phyloP scores from a whole-genome alignment of 352 stramenopile genomes.

The Phytophthora sansomeana region DNA sequence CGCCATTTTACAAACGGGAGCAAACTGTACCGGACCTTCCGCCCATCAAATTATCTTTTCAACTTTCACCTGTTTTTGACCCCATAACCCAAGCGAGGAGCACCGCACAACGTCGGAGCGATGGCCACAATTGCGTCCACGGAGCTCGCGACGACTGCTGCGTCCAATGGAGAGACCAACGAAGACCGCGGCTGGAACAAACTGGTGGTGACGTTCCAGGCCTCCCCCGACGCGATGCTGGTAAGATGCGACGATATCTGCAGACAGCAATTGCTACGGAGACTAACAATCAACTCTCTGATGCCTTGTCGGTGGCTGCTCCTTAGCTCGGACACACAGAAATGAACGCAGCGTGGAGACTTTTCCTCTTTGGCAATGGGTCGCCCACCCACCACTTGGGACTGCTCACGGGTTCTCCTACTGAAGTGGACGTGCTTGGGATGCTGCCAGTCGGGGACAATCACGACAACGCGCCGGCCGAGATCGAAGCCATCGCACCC shows the following conservation, averaged over 20 bases:
- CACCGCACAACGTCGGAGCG: conserved; percentile 20
- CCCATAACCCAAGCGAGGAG: conserved; percentile 2
- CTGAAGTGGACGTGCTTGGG: conserved; percentile 83
- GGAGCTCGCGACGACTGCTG: conserved; percentile 1
- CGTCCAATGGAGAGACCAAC: conserved; percentile 7
- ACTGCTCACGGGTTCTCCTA: conserved; percentile 74
- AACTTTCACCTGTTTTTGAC: conserved; percentile 19
- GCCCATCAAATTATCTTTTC: conserved; percentile 8
- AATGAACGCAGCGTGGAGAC: conserved; percentile 76
- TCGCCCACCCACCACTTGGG: conserved; percentile 86
- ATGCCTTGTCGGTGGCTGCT: conserved; percentile 7
- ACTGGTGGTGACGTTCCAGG: conserved; percentile 43
- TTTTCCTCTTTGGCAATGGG: conserved; percentile 88
- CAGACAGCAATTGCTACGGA: neutral
- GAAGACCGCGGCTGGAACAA: conserved; percentile 42
- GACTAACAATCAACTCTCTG: too few species aligned
- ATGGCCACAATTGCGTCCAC: conserved; percentile 16
- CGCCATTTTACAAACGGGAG: too few species aligned
- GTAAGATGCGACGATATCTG: conserved; percentile 22
- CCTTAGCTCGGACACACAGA: conserved; percentile 58
- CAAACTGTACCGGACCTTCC: neutral
- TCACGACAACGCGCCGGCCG: conserved; percentile 49
- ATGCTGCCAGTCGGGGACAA: conserved; percentile 56
- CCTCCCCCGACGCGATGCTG: conserved; percentile 54
- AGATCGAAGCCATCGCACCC: conserved; percentile 60